These are phyloP conservation scores for Acanthamoeba pearcei DNA, from an alignment of 208 protist species.

Conservation along the genomic window DNA sequence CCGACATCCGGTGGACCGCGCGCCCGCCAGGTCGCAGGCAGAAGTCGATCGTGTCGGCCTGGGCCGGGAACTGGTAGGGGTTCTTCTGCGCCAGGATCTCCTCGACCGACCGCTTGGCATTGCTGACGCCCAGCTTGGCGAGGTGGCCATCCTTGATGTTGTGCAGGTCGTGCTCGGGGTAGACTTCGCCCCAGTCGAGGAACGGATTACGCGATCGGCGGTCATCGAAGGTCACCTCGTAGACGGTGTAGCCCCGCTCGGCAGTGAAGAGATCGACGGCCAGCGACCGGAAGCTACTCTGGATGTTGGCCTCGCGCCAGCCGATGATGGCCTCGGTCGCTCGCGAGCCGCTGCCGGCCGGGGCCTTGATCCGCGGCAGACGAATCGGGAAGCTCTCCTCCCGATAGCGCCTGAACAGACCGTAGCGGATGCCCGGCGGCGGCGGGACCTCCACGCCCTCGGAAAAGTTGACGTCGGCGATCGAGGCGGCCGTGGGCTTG, in stretches of 20 bases:
- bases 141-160: too few relatives aligned
- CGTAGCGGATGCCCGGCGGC: not conserved
- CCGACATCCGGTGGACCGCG: not conserved
- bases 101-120: too few relatives aligned
- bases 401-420: not conserved
- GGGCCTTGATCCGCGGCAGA: not conserved
- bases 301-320: not conserved
- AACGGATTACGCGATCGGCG: not conserved
- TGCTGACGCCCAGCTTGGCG: too few relatives aligned
- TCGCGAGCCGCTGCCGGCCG: not conserved
- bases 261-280: not conserved
- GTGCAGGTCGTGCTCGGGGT: not conserved
- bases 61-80: not conserved
- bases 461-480: not conserved
- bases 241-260: not conserved
- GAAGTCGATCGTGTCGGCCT: not conserved
- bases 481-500: not conserved
- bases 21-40: not conserved
- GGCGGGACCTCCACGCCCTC: not conserved
- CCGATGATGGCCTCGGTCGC: not conserved
- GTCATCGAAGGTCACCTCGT: not conserved
- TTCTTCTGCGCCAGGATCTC: too few relatives aligned
- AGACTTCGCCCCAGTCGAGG: slow-evolving; percentile 2
- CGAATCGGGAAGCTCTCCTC: not conserved
- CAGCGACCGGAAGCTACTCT: not conserved